Percentiles rank a stretch among this genome's conserved stretches.
phyloP scores from a whole-genome alignment of 2,329 filamentous ascomycete species.

The Phialocephala sp. region DNA sequence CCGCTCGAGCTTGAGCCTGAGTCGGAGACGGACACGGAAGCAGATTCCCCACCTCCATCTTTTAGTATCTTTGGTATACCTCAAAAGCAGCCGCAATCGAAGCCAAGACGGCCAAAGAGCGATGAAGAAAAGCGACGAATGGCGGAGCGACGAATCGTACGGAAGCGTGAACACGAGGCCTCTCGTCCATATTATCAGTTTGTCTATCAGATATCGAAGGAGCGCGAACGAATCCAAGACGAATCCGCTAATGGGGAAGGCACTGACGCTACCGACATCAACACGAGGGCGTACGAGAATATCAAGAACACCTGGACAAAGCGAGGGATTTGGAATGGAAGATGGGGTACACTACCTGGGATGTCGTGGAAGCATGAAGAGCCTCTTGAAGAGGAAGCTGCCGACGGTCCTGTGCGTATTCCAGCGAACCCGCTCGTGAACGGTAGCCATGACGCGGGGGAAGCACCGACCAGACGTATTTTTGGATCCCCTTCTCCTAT shows the following conservation, averaged over 20 bases:
- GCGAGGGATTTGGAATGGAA: conserved; percentile 40
- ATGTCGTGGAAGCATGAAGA: conserved; percentile 44
- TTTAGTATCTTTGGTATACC: conserved; percentile 14
- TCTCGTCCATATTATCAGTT: conserved; percentile 42
- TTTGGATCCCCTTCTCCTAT: conserved; percentile 27
- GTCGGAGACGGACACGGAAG: conserved; percentile 24
- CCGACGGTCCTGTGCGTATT: conserved; percentile 26
- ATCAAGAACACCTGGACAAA: conserved; percentile 41
- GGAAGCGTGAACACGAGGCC: conserved; percentile 34
- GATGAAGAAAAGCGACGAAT: conserved; percentile 30
- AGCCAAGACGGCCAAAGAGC: conserved; percentile 27
- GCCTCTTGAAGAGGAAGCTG: conserved; percentile 30
- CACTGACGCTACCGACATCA: conserved; percentile 35
- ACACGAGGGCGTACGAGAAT: conserved; percentile 40
- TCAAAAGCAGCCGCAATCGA: conserved; percentile 24
- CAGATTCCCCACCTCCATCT: conserved; percentile 15
- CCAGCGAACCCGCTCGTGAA: conserved; percentile 30
- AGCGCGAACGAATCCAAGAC: conserved; percentile 40
- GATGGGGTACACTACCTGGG: conserved; percentile 42
- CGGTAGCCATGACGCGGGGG: conserved; percentile 27
- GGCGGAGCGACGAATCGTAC: conserved; percentile 28
- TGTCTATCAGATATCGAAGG: conserved; percentile 39
- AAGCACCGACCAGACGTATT: conserved; percentile 24
- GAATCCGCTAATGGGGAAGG: conserved; percentile 35
- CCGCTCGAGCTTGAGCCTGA: conserved; percentile 24